Evolutionary conservation across 1,284 basidiomycete genomes (phyloP), one percentile per base, ranked within the genome.

Genomic region (Chalciporus sp.): DNA sequence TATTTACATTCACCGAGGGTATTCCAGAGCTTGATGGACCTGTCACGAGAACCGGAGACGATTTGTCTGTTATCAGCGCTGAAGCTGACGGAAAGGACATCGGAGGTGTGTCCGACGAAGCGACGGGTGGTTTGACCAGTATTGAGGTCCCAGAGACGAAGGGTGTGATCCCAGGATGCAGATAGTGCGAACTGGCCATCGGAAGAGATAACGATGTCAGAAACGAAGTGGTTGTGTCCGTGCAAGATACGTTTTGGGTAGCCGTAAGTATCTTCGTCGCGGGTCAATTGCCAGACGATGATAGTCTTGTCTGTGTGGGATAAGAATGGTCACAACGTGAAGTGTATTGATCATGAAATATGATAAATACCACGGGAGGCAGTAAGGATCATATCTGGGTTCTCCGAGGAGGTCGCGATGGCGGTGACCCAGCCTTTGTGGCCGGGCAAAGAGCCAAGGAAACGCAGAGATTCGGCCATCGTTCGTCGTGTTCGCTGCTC

Each of bases 1-100:
- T 95, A 99, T 78, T 99, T 99, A 85, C 97, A 99, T 79, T 99
- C 97, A 72, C 97, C 97, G 62, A 99, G 89, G 61, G 97, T 99
- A 83, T 99, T 99, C 97, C 97, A 99, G 71, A 99, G 92, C 79
- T 99, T 99, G 84, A 99, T 99, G 52, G 91, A 90, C 74, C 83
- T 84, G 85, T 99, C 97, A 66, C 97, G 92, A 61, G 94, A 95
- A 56, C 95, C 97, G 57, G 95, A 98, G 64, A 99, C 97, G 73
- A 99, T 99, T 77, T 99, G 96, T 72, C 94, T 83, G 87, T 97
- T 97, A 78, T 96, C 95, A 60, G 94, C 94, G 61, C 91, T 94
- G 86, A 97, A 97, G 76, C 92, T 94, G 79, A 97, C 94, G 62
- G 94, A 97, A 61, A 99, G 85, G 61, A 99, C 97, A 72, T 99